Conservation (phyloP, 129 eudicot species). For the Centaurea solstitialis region DNA sequence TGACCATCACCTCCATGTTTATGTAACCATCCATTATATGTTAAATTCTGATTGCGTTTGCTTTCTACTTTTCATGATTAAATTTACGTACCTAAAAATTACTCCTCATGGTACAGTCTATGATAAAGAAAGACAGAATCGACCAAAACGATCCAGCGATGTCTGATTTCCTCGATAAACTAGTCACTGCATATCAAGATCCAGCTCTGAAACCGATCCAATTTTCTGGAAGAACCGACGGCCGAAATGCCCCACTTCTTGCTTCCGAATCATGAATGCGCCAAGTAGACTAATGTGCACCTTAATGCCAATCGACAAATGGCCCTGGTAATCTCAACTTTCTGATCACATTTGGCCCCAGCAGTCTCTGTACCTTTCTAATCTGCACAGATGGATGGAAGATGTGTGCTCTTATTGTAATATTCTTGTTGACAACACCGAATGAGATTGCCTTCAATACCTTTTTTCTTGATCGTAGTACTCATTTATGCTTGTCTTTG, state of each 20-base stretch:
- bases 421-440: background rate
- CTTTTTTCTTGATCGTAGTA: background rate
- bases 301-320: conserved; percentile 4
- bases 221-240: conserved; percentile 41
- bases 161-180: conserved; percentile 59
- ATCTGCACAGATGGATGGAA: conserved; percentile 18
- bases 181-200: conserved; percentile 79
- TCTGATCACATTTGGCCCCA: conserved; percentile 1
- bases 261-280: conserved; percentile 34
- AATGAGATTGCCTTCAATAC: background rate
- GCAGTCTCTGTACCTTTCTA: conserved; percentile 13
- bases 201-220: conserved; percentile 63
- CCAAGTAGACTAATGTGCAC: conserved; percentile 9
- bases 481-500: conserved; percentile 7
- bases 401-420: conserved; percentile 1
- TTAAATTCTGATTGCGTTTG: background rate
- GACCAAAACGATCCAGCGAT: conserved; percentile 55
- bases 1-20: background rate
- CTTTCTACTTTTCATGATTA: background rate
- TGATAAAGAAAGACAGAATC: conserved; percentile 77
- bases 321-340: conserved; percentile 11
- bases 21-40: background rate
- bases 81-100: conserved; percentile 9
- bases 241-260: conserved; percentile 69
- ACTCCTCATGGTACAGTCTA: conserved; percentile 51